Evolutionary conservation across 345 rosid genomes (phyloP).

Genomic region (Pistacia vera): DNA sequence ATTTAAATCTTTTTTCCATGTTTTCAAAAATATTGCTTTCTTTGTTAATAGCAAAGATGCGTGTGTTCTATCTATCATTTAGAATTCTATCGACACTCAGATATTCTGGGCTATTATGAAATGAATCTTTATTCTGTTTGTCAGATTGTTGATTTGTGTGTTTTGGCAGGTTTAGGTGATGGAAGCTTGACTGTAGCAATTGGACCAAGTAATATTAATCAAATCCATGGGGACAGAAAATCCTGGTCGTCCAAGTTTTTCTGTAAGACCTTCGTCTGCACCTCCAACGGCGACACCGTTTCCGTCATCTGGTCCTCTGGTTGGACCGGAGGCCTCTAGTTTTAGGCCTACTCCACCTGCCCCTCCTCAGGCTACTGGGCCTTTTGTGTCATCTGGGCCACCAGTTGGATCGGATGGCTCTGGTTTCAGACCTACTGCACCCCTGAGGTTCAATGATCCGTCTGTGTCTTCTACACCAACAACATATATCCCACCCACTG

Average conservation of each 20-base stretch:
- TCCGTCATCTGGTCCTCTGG: slow-evolving; percentile 53
- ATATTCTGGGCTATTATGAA: background rate
- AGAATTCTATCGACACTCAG: background rate
- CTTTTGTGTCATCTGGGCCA: slow-evolving; percentile 49
- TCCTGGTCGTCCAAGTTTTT: slow-evolving; percentile 61
- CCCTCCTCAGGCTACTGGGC: slow-evolving; percentile 42
- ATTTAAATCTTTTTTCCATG: background rate
- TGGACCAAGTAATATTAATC: slow-evolving; percentile 11
- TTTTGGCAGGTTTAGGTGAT: slow-evolving; percentile 43
- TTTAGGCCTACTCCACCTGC: slow-evolving; percentile 52
- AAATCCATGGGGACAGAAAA: slow-evolving; percentile 69
- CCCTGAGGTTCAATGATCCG: slow-evolving; percentile 38
- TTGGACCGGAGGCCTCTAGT: slow-evolving; percentile 46
- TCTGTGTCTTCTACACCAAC: slow-evolving; percentile 48
- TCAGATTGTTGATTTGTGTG: background rate
- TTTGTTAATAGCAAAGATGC: background rate
- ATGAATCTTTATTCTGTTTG: background rate
- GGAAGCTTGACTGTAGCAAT: slow-evolving; percentile 31
- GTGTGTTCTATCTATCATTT: background rate
- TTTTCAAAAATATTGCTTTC: background rate
- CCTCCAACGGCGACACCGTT: slow-evolving; percentile 61
- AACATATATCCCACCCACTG: slow-evolving; percentile 52
- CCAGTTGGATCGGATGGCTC: slow-evolving; percentile 39
- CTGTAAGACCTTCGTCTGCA: slow-evolving; percentile 49
- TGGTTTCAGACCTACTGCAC: slow-evolving; percentile 52